Conservation (phyloP, 1,284 basidiomycete genomes). For the Boletus smithii region DNA sequence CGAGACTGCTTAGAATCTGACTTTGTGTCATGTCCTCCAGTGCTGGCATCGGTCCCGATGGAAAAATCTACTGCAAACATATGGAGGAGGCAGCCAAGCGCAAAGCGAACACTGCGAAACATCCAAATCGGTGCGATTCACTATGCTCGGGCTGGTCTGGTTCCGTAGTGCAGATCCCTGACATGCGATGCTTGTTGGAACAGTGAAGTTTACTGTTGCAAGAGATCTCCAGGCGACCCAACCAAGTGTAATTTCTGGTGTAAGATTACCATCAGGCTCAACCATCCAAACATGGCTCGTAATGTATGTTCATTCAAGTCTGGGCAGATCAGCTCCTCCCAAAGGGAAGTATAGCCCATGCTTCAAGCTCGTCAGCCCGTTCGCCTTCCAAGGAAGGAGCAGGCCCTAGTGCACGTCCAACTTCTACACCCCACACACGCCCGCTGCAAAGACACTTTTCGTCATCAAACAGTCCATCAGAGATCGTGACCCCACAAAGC, state of each 20-base stretch:
- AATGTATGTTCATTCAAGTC: slow-evolving; percentile 8
- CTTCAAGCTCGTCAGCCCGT: background rate
- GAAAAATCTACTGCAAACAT: slow-evolving; percentile 27
- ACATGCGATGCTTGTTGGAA: slow-evolving; percentile 5
- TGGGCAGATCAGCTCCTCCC: slow-evolving; percentile 22
- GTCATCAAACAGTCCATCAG: background rate
- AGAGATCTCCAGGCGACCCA: slow-evolving; percentile 7
- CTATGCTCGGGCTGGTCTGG: background rate
- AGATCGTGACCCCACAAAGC: slow-evolving; percentile 11
- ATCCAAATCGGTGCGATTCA: slow-evolving; percentile 25
- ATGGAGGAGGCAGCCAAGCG: slow-evolving; percentile 27
- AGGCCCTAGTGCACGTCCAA: background rate
- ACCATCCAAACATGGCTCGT: background rate
- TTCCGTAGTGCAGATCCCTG: slow-evolving; percentile 3
- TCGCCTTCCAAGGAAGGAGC: slow-evolving; percentile 1
- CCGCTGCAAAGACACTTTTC: background rate
- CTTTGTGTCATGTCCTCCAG: slow-evolving; percentile 18
- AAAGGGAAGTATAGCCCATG: background rate
- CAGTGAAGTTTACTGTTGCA: slow-evolving; percentile 30
- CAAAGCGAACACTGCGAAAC: slow-evolving; percentile 15
- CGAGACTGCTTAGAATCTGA: too few relatives aligned
- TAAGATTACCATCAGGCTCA: slow-evolving; percentile 11
- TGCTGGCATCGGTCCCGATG: slow-evolving; percentile 11
- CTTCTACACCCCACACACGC: background rate
- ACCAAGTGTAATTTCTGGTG: slow-evolving; percentile 24